Base-by-base conservation (phyloP, 2,329 filamentous ascomycete genomes). In the Penicillium sp. region DNA sequence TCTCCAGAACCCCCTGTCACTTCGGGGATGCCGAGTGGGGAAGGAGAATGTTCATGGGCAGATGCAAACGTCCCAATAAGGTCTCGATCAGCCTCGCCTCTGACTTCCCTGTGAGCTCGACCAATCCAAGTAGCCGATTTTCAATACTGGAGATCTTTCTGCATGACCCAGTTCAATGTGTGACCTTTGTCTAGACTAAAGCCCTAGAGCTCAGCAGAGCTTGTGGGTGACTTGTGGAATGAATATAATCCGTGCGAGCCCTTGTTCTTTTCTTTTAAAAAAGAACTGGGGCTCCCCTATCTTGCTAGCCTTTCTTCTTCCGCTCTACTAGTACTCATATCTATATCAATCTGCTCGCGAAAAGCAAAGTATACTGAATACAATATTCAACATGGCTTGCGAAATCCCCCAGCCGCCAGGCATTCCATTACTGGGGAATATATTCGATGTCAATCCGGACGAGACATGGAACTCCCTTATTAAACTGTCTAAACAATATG, bases 401-500 rank as follows among this genome's bases (percentile, higher is more conserved):
- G 28, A 31, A 9, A 83, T 84, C 44, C 81, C 81, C 11, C 73
- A 76, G 50, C 81, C 81, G 3, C 76, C 76, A 1, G 79, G 79
- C 9, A 63, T 81, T 21, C 80, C 80, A 2, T 58, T 84, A 21
- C 59, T 84, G 23, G 81, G 81, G 7, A 84, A 84, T 57, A 64
- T 83, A 45, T 75, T 79, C 34, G 77, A 82, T 52, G 56, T 84
- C 46, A 71, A 81, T 55, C 72, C 78, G 1, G 76, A 66, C 55
- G 79, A 83, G 56, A 79, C 79, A 2, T 81, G 79, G 77, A 72
- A 70, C 43, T 82, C 80, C 19, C 70, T 83, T 14, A 77, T 78
- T 58, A 75, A 74, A 28, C 67, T 84, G 4, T 74, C 79, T 4
- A 75, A 78, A 43, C 75, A 78, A 63, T 77, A 79, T 62, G 79